Conservation (phyloP, 495 filamentous ascomycete species). For the Trypethelium eluteriae region DNA sequence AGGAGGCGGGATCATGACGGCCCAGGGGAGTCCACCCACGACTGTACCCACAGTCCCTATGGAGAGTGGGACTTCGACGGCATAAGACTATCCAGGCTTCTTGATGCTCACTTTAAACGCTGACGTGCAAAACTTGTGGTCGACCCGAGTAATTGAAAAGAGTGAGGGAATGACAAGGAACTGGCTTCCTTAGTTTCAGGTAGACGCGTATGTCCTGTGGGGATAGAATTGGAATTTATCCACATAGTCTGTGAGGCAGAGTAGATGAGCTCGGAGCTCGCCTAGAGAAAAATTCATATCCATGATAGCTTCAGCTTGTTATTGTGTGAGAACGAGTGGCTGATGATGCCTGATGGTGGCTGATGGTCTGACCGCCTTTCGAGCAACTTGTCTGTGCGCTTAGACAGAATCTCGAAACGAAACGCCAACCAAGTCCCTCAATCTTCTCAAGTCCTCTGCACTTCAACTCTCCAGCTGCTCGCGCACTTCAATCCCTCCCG, state of each 20-base stretch:
- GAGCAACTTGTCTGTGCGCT: conserved; percentile 1
- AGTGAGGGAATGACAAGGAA: too few species aligned
- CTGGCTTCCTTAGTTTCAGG: too few species aligned
- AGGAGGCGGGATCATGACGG: not conserved
- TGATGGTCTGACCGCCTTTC: not conserved
- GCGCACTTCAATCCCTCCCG: not conserved
- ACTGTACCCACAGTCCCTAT: not conserved
- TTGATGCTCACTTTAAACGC: not conserved
- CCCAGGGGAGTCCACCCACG: not conserved
- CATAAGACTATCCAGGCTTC: not conserved
- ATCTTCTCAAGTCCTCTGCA: not conserved
- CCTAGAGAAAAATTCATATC: too few species aligned
- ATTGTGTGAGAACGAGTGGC: not conserved
- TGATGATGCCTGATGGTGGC: not conserved
- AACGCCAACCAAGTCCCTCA: not conserved
- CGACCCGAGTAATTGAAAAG: too few species aligned
- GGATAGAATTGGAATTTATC: too few species aligned
- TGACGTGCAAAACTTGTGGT: too few species aligned
- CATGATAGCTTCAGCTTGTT: not conserved
- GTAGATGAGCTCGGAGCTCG: too few species aligned
- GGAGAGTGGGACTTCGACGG: not conserved
- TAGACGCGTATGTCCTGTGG: too few species aligned
- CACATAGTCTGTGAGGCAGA: too few species aligned
- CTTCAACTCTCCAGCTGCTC: conserved; percentile 8
- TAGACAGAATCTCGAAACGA: not conserved